Evolutionary conservation across 1,284 basidiomycete genomes (phyloP).

Genomic region (Cutaneotrichosporon dermatis): DNA sequence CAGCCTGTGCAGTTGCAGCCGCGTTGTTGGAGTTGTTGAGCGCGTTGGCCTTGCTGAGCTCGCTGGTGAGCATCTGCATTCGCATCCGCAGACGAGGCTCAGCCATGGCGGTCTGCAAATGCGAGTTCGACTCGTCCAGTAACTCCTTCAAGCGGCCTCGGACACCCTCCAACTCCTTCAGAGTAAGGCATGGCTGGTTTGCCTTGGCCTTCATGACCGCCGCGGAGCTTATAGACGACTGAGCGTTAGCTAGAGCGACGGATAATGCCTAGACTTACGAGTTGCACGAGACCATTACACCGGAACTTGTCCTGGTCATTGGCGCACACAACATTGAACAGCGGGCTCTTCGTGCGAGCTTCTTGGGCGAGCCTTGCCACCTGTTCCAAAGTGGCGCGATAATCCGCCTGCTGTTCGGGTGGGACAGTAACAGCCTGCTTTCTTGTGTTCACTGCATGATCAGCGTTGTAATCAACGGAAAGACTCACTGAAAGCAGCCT

Average conservation of each 20-base stretch:
- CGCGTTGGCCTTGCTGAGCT: slow-evolving; percentile 3
- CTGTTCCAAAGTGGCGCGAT: slow-evolving; percentile 9
- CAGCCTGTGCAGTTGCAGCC: neutral
- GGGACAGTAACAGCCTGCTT: slow-evolving; percentile 10
- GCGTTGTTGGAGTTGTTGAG: neutral
- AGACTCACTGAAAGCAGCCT: slow-evolving; percentile 14
- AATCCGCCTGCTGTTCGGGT: slow-evolving; percentile 16
- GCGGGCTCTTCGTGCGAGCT: slow-evolving; percentile 17
- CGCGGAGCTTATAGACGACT: slow-evolving; percentile 14
- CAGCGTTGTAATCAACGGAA: too few species aligned
- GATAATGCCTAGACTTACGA: slow-evolving; percentile 1
- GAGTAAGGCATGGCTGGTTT: slow-evolving; percentile 14
- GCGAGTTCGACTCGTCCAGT: slow-evolving; percentile 10
- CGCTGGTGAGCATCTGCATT: slow-evolving; percentile 13
- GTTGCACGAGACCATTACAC: slow-evolving; percentile 13
- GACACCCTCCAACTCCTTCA: slow-evolving; percentile 19
- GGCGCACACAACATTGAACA: slow-evolving; percentile 15
- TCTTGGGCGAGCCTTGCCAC: slow-evolving; percentile 11
- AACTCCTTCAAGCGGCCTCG: slow-evolving; percentile 8
- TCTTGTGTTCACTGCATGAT: slow-evolving; percentile 13
- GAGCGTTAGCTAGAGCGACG: neutral
- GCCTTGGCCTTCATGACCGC: slow-evolving; percentile 14
- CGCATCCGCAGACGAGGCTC: slow-evolving; percentile 13
- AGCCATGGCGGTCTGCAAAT: slow-evolving; percentile 12
- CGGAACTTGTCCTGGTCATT: slow-evolving; percentile 13